These are phyloP conservation scores for Iris macrosiphon DNA, from an alignment of 106 monocot species.

Conservation along the genomic window DNA sequence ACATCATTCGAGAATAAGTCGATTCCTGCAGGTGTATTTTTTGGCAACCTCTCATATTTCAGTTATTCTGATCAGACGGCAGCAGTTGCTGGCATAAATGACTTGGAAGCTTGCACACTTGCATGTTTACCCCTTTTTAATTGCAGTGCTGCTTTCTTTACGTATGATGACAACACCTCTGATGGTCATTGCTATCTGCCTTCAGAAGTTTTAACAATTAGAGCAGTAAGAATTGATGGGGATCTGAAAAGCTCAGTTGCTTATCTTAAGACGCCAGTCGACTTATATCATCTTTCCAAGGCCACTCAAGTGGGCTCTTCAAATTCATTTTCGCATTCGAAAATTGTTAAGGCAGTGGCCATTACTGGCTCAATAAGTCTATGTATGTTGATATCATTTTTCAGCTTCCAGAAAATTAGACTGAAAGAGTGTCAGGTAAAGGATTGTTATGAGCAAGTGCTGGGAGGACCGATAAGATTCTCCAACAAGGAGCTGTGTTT, in stretches of 20 bases:
- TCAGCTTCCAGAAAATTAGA: conserved; percentile 8
- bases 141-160: conserved; percentile 25
- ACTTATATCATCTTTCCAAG: no score
- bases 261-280: conserved; percentile 36
- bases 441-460: neutral
- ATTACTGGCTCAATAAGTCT: no score
- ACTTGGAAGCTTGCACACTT: conserved; percentile 29
- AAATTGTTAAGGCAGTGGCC: no score
- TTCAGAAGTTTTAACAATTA: conserved; percentile 28
- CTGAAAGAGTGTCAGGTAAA: neutral
- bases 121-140: conserved; percentile 35
- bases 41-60: conserved; percentile 29
- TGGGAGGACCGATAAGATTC: neutral
- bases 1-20: no score
- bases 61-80: neutral
- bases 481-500: neutral
- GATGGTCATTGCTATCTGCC: conserved; percentile 26
- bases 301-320: neutral
- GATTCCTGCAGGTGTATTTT: conserved; percentile 28
- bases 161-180: conserved; percentile 13
- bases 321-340: no score
- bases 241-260: conserved; percentile 20
- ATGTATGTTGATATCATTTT: neutral
- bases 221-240: conserved; percentile 8
- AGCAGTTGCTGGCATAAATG: neutral